Evolutionary conservation across 2,329 filamentous ascomycete genomes (phyloP), one percentile per base, ranked within the genome.

Genomic region (Stagonosporopsis chrysanthemi): DNA sequence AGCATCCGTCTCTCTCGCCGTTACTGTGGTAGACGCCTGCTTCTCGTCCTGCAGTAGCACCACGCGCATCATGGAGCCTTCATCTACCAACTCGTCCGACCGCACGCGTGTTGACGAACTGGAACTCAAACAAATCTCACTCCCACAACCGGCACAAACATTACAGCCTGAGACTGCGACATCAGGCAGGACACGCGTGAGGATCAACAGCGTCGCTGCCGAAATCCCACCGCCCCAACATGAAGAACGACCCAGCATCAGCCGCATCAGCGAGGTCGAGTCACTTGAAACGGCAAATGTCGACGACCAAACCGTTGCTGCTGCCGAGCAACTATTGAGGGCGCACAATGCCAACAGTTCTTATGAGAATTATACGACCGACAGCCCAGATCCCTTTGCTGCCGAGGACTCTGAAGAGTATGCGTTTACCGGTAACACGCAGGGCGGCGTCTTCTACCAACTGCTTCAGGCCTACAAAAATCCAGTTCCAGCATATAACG

Each of bases 391-490:
- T 9, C 14, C 46, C 1, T 57, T 63, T 23, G 31, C 31, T 7
- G 31, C 14, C n/a, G 55, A 61, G 7, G 66, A 71, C 19, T 40
- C 49, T 12, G 65, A 65, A 11, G 49, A 48, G 28, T 72, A 71
- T 40, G 63, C 69, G 15, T 66, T 68, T 15, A 67, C 69, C 1
- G 68, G 70, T n/a, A 69, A 65, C 50, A 56, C 59, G 14, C 64
- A 69, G 24, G 71, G 71, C 17, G 71, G 71, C 26, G 58, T 73
- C 52, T 72, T 73, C 51, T 72, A 72, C 52, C 70, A 72, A 33
- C 60, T 73, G 6, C 65, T 73, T 8, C 69, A 73, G 50, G 69
- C 71, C 22, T 73, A 73, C 58, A 70, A 69, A 57, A 65, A 56
- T 7, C 69, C 71, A 4, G 52, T 62, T 1, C 52, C 61, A 19